Conservation (phyloP, 192 early-diverging fungal species). For the Gryganskiella cystojenkinii region DNA sequence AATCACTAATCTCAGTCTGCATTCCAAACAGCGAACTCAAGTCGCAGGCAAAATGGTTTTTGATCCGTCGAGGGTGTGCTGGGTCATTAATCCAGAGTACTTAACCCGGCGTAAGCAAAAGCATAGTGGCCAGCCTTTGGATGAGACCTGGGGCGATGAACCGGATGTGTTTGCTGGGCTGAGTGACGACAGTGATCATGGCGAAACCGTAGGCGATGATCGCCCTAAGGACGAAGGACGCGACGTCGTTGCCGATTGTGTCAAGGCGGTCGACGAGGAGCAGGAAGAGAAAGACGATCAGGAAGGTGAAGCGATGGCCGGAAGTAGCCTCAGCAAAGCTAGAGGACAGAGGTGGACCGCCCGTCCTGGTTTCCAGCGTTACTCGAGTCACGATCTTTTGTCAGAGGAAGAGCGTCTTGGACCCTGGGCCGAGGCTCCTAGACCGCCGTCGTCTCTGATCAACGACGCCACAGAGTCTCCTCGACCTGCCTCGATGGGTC, state of each 20-base stretch:
- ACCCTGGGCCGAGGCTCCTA: constrained; percentile 18
- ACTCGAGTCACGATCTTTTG: constrained; percentile 27
- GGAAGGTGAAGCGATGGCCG: not conserved
- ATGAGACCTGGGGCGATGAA: constrained; percentile 45
- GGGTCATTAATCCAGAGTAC: constrained; percentile 49
- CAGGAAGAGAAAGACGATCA: not conserved
- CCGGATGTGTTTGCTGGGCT: constrained; percentile 45
- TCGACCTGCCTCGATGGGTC: constrained; percentile 4
- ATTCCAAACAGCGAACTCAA: constrained; percentile 31
- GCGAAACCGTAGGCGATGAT: constrained; percentile 2
- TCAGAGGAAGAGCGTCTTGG: constrained; percentile 18
- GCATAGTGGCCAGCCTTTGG: constrained; percentile 10
- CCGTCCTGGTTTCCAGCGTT: constrained; percentile 18
- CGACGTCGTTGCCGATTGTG: not conserved
- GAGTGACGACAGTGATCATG: constrained; percentile 27
- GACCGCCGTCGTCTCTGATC: not conserved
- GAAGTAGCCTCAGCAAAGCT: not conserved
- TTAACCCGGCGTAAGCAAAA: constrained; percentile 9
- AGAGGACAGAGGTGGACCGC: constrained; percentile 14
- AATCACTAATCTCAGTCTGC: constrained; percentile 37
- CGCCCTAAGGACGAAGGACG: not conserved
- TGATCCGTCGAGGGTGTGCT: constrained; percentile 37
- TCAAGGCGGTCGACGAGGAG: not conserved
- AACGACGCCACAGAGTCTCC: constrained; percentile 11
- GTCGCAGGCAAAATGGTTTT: constrained; percentile 48